phyloP scores from a whole-genome alignment of 495 filamentous ascomycete genomes.

The Trichocladium uniseriatum region DNA sequence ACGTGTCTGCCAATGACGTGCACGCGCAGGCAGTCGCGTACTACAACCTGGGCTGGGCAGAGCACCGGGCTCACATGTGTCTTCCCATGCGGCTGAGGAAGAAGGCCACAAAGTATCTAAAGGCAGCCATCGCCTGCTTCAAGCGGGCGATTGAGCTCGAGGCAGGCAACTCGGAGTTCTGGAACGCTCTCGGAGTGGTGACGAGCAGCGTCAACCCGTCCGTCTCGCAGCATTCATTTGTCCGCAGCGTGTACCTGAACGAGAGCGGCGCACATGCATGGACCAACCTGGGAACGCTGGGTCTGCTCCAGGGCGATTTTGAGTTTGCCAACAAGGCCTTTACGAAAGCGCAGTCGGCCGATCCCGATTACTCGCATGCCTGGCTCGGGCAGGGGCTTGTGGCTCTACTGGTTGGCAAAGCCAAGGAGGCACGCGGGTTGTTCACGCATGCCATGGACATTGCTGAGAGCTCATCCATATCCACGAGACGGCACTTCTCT shows the following conservation, averaged over 20 bases:
- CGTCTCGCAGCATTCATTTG: constrained; percentile 87
- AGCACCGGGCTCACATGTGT: constrained; percentile 68
- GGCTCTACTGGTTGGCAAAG: constrained; percentile 62
- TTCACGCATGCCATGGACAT: constrained; percentile 98
- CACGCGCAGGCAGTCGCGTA: constrained; percentile 94
- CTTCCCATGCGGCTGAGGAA: constrained; percentile 40
- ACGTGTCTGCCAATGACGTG: constrained; percentile 59
- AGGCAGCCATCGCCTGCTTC: constrained; percentile 82
- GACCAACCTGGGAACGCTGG: constrained; percentile 85
- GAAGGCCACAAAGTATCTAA: constrained; percentile 55
- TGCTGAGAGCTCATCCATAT: constrained; percentile 57
- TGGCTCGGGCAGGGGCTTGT: constrained; percentile 92
- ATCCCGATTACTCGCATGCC: constrained; percentile 84
- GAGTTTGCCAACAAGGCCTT: constrained; percentile 82
- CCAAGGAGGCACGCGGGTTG: constrained; percentile 64
- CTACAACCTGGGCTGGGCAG: constrained; percentile 94
- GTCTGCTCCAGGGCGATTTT: constrained; percentile 71
- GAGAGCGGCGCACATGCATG: constrained; percentile 73
- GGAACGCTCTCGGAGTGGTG: constrained; percentile 89
- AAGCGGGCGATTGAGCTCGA: constrained; percentile 95
- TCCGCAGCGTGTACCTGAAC: constrained; percentile 88
- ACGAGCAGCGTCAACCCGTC: constrained; percentile 76
- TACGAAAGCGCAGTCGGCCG: constrained; percentile 79
- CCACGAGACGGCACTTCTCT: constrained; percentile 68
- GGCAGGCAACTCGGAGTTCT: constrained; percentile 92